Conservation (phyloP, 2,329 filamentous ascomycete genomes). For the Colletotrichum sp. region DNA sequence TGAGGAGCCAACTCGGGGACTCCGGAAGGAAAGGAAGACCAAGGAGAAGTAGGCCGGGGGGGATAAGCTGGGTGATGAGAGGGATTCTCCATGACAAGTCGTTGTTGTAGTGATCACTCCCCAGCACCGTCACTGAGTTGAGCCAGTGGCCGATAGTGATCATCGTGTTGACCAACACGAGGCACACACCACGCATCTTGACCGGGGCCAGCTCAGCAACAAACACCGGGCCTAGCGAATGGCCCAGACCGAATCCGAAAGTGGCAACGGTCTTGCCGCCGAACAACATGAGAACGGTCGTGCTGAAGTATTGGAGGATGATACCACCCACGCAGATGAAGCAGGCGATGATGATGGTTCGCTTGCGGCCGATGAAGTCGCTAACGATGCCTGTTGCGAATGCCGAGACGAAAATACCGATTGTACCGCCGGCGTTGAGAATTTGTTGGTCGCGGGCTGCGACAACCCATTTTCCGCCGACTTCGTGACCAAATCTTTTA, state of each 20-base stretch:
- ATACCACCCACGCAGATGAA: slow-evolving; percentile 25
- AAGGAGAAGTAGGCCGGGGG: slow-evolving; percentile 27
- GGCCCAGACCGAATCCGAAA: slow-evolving; percentile 34
- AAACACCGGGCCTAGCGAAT: slow-evolving; percentile 34
- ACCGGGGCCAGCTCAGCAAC: slow-evolving; percentile 35
- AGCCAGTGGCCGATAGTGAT: slow-evolving; percentile 32
- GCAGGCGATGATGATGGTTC: slow-evolving; percentile 25
- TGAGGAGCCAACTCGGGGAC: slow-evolving; percentile 26
- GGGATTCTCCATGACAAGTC: slow-evolving; percentile 34
- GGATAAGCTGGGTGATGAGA: slow-evolving; percentile 32
- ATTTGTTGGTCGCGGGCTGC: slow-evolving; percentile 32
- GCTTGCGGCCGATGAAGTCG: slow-evolving; percentile 30
- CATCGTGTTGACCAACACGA: slow-evolving; percentile 35
- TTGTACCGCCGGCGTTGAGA: slow-evolving; percentile 31
- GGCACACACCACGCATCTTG: slow-evolving; percentile 32
- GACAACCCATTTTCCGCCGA: slow-evolving; percentile 23
- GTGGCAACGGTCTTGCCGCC: slow-evolving; percentile 32
- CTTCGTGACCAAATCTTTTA: slow-evolving; percentile 26
- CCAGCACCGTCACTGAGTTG: slow-evolving; percentile 16
- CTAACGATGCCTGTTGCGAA: slow-evolving; percentile 30
- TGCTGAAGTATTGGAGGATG: slow-evolving; percentile 28
- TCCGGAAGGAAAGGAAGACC: slow-evolving; percentile 26
- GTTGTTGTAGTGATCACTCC: slow-evolving; percentile 13
- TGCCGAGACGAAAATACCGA: slow-evolving; percentile 33
- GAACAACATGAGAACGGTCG: slow-evolving; percentile 26